A percentile compares a stretch with the other conserved stretches of the same genome.
Evolutionary conservation across 108 stramenopile species (phyloP).

Genomic region (Epithemia pelagica): DNA sequence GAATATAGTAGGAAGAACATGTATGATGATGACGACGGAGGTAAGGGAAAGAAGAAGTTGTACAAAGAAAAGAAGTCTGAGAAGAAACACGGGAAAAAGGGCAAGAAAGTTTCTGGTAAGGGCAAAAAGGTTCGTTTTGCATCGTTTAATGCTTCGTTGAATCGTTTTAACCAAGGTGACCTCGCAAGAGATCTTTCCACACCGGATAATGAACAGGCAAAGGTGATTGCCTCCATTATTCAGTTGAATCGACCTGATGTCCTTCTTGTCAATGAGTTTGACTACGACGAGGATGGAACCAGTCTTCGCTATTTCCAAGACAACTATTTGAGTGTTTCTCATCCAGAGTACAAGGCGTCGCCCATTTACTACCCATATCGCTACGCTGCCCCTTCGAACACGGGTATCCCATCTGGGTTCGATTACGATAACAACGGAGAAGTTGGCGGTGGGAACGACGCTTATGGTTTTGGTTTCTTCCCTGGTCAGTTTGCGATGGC

Average conservation of each 20-base stretch:
- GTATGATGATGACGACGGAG: no score
- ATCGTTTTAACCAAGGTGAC: background rate
- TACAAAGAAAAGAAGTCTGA: no score
- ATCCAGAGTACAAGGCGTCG: background rate
- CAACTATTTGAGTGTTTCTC: background rate
- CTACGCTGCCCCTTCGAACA: background rate
- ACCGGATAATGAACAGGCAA: background rate
- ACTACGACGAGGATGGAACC: background rate
- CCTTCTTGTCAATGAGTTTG: conserved; percentile 8
- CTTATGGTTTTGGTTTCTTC: conserved; percentile 1
- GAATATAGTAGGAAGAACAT: no score
- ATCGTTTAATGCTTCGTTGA: background rate
- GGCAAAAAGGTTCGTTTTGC: background rate
- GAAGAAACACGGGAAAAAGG: background rate
- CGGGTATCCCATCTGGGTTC: conserved; percentile 4
- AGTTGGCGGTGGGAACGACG: background rate
- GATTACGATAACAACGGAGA: background rate
- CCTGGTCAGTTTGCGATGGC: background rate
- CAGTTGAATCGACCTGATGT: conserved; percentile 4
- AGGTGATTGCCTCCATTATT: background rate
- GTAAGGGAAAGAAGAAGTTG: background rate
- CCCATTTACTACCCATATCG: background rate
- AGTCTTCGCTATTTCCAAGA: background rate
- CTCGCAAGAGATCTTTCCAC: background rate
- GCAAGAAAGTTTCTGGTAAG: background rate